A percentile compares a stretch with the other conserved stretches of the same genome.
Evolutionary conservation across 2,329 filamentous ascomycete genomes (phyloP).

Genomic region (Phoma herbarum): DNA sequence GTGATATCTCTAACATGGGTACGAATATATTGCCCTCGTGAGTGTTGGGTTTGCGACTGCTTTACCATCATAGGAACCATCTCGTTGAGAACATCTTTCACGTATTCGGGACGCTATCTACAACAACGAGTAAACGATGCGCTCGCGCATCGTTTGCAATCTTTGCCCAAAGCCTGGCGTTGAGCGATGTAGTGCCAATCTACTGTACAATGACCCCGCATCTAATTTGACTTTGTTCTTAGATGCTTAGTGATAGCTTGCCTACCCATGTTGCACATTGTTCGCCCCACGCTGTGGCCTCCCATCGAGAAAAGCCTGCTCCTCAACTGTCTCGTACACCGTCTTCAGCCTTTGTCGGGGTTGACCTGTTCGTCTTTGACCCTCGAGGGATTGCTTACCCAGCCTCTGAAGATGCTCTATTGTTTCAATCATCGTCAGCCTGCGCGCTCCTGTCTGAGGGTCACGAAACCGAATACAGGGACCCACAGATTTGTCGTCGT

Average conservation of each 20-base stretch:
- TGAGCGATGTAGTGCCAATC: not conserved
- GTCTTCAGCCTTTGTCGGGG: slow-evolving; percentile 2
- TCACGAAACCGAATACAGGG: slow-evolving; percentile 7
- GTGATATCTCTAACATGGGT: not conserved
- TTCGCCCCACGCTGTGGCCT: slow-evolving; percentile 8
- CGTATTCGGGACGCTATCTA: not conserved
- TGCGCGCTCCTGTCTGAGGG: slow-evolving; percentile 9
- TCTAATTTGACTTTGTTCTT: too few species aligned
- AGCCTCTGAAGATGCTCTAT: slow-evolving; percentile 9
- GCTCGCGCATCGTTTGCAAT: not conserved
- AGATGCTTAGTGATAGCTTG: not conserved
- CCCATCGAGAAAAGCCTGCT: slow-evolving; percentile 5
- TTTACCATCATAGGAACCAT: not conserved
- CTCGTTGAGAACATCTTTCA: not conserved
- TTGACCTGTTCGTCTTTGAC: not conserved
- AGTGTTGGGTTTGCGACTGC: not conserved
- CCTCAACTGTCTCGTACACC: slow-evolving; percentile 14
- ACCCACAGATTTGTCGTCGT: slow-evolving; percentile 1
- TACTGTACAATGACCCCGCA: not conserved
- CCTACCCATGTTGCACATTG: not conserved
- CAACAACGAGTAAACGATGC: not conserved
- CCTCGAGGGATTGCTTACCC: slow-evolving; percentile 2
- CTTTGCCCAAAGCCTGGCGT: not conserved
- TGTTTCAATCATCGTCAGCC: slow-evolving; percentile 15
- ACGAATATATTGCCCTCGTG: not conserved